Evolutionary conservation across 192 early-diverging fungal genomes (phyloP).

Genomic region (Coemansia sp.): DNA sequence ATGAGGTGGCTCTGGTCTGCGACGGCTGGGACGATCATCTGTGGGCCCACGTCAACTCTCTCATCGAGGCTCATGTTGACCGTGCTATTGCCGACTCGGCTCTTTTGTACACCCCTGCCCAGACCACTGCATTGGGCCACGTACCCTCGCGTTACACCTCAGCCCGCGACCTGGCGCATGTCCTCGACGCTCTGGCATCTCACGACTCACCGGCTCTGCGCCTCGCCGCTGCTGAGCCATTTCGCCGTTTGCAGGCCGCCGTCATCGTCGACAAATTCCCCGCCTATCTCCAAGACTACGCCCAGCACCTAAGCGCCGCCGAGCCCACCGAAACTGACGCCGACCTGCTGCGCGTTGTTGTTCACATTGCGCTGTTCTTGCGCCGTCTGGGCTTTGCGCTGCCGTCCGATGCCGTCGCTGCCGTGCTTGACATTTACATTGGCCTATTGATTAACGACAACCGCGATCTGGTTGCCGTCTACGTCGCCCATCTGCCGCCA

Average conservation of each 20-base stretch:
- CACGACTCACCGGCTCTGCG: slow-evolving; percentile 32
- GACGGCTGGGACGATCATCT: slow-evolving; percentile 85
- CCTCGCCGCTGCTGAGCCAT: slow-evolving; percentile 26
- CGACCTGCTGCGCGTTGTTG: slow-evolving; percentile 68
- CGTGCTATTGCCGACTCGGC: slow-evolving; percentile 27
- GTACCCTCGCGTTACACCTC: slow-evolving; percentile 37
- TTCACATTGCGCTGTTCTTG: slow-evolving; percentile 69
- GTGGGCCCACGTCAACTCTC: slow-evolving; percentile 78
- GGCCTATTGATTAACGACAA: slow-evolving; percentile 36
- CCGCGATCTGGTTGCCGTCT: slow-evolving; percentile 58
- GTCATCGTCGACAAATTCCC: slow-evolving; percentile 24
- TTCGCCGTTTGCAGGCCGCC: slow-evolving; percentile 37
- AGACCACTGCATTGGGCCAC: slow-evolving; percentile 29
- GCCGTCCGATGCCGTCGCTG: slow-evolving; percentile 52
- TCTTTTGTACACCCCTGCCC: slow-evolving; percentile 34
- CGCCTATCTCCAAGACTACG: slow-evolving; percentile 27
- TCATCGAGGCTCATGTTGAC: slow-evolving; percentile 67
- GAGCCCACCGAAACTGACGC: slow-evolving; percentile 6
- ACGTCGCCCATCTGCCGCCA: slow-evolving; percentile 54
- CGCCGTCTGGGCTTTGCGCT: slow-evolving; percentile 57
- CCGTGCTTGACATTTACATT: slow-evolving; percentile 60
- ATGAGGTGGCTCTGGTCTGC: slow-evolving; percentile 75
- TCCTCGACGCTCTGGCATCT: slow-evolving; percentile 22
- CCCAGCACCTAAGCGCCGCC: slow-evolving; percentile 7
- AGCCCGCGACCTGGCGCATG: slow-evolving; percentile 21